Base-by-base conservation (phyloP, 306 rosid genomes). In the Bauhinia variegata region DNA sequence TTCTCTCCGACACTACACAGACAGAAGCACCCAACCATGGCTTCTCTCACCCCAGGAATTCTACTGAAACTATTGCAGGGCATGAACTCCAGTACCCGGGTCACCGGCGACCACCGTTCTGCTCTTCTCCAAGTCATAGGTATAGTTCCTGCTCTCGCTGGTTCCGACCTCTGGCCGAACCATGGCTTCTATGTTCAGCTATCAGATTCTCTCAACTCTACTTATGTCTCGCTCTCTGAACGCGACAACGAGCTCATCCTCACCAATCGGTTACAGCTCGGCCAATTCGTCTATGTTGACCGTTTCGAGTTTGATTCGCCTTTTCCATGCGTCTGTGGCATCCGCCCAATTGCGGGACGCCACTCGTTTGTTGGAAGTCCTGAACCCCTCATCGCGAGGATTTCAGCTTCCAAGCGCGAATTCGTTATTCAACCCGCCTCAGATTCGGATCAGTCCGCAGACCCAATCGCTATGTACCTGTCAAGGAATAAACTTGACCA, bases 161-260 rank as follows among this genome's bases (percentile, higher is more conserved):
- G 95, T 17, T 75, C 96, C 31, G 97, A 87, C 53, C 88, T 93
- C 70, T 90, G 88, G 81, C 88, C 99, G 46, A 88, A 88, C 73
- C 90, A 87, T 4, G 99, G 97, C 15, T 93, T 90, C 83, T 90
- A 78, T 23, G 86, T 93, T 14, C 92, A 93, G 80, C 99, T 93
- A 77, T 93, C 99, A 4, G 97, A 93, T 50, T 93, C 99, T 9
- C 88, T 88, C 34, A 93, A 93, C 44, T 93, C 97, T 54, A 90
- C 99, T 41, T 93, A 93, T 69, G 96, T 93, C 48, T 90, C 88
- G 3, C 90, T 90, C 66, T 84, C 97, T 1, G 88, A 93, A 4
- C 85, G 80, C 0, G 91, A 93, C 80, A 73, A 77, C 43, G 97
- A 93, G 5, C 96, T 90, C 64, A 88, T 93, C 60, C 95, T 90